Conservation (phyloP, 257 asterid genomes). For the Nicotiana knightiana region DNA sequence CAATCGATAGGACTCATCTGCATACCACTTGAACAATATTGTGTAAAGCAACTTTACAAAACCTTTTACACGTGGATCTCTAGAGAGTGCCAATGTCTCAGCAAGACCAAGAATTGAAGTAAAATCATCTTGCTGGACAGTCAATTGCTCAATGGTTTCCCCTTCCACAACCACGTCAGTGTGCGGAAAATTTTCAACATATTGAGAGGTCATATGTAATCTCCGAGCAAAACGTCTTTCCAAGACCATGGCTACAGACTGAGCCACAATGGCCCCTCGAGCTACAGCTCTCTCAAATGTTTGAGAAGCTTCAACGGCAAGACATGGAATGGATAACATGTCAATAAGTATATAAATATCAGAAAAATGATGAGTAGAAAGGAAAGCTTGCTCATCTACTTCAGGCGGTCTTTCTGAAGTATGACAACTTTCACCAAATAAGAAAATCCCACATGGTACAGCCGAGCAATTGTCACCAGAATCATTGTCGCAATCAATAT, state of each 20-base stretch:
- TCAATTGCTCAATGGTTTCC: slow-evolving; percentile 57
- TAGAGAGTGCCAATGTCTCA: slow-evolving; percentile 75
- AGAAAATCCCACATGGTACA: slow-evolving; percentile 39
- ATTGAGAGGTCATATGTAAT: slow-evolving; percentile 52
- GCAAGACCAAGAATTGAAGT: slow-evolving; percentile 74
- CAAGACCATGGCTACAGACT: slow-evolving; percentile 62
- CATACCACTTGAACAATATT: slow-evolving; percentile 68
- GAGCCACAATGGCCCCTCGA: slow-evolving; percentile 68
- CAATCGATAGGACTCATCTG: slow-evolving; percentile 77
- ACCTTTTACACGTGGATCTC: slow-evolving; percentile 53
- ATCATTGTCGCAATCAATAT: slow-evolving; percentile 66
- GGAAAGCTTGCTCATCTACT: slow-evolving; percentile 44
- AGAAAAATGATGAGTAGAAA: slow-evolving; percentile 48
- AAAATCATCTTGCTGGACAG: slow-evolving; percentile 68
- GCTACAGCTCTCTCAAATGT: slow-evolving; percentile 90
- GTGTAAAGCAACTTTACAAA: slow-evolving; percentile 74
- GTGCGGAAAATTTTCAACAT: slow-evolving; percentile 51
- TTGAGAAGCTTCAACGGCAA: slow-evolving; percentile 83
- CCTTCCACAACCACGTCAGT: slow-evolving; percentile 49
- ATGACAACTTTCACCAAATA: slow-evolving; percentile 61
- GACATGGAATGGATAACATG: slow-evolving; percentile 85
- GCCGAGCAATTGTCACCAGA: slow-evolving; percentile 36
- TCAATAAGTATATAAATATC: slow-evolving; percentile 73
- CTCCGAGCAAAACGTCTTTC: slow-evolving; percentile 62
- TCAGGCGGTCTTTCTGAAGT: slow-evolving; percentile 39